phyloP scores from a whole-genome alignment of 2,329 filamentous ascomycete genomes.

The Apiospora sp. region DNA sequence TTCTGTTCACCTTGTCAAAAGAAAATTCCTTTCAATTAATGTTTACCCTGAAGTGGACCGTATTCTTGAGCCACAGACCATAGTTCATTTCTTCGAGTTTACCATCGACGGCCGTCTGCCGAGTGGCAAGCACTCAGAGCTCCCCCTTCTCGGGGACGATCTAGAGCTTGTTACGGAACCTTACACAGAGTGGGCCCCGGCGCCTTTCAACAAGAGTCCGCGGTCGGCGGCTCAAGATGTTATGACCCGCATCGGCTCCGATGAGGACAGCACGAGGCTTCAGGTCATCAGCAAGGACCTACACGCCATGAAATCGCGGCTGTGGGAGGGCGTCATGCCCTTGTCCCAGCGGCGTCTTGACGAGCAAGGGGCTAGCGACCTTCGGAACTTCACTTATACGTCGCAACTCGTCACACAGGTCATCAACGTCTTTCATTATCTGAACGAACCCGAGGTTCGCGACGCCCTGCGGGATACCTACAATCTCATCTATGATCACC shows the following conservation, averaged over 20 bases:
- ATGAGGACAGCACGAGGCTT: neutral
- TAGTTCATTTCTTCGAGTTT: neutral
- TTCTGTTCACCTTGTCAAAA: neutral
- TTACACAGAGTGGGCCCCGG: constrained; percentile 16
- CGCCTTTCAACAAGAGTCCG: neutral
- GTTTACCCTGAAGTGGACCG: neutral
- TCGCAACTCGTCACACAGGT: constrained; percentile 23
- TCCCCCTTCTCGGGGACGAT: neutral
- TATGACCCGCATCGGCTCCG: neutral
- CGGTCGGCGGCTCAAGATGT: neutral
- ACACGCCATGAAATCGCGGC: neutral
- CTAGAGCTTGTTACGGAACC: constrained; percentile 1
- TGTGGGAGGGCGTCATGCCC: constrained; percentile 12
- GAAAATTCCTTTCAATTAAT: neutral
- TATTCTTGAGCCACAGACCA: constrained; percentile 11
- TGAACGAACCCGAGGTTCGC: constrained; percentile 35
- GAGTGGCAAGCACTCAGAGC: neutral
- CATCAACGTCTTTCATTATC: constrained; percentile 39
- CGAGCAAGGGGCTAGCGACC: neutral
- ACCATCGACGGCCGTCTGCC: neutral
- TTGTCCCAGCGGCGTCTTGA: neutral
- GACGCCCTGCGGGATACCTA: constrained; percentile 36
- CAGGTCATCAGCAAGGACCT: neutral
- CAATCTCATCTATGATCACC: constrained; percentile 38
- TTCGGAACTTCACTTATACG: neutral